These are phyloP conservation scores for Talaromyces sp. DNA, from an alignment of 2,329 filamentous ascomycete genomes.

Conservation along the genomic window DNA sequence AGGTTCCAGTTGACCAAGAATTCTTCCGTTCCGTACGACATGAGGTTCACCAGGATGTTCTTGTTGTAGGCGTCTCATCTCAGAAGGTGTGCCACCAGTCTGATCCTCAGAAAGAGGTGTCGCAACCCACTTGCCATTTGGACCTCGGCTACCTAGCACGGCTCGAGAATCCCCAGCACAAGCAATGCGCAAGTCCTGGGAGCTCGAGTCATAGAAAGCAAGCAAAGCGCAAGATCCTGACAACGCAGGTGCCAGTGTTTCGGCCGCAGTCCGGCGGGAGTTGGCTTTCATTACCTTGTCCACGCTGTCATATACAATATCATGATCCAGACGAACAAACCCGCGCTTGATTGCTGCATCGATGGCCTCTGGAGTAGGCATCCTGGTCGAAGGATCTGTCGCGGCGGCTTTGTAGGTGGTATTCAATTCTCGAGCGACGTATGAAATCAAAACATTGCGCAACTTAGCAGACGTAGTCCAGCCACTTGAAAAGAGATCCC, in stretches of 20 bases:
- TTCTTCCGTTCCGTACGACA: conserved; percentile 81
- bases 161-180: conserved; percentile 96
- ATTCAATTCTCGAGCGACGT: conserved; percentile 89
- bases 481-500: conserved; percentile 52
- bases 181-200: conserved; percentile 84
- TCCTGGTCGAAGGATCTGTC: conserved; percentile 49
- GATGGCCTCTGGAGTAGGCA: conserved; percentile 72
- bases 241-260: conserved; percentile 84
- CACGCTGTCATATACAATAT: conserved; percentile 91
- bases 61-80: conserved; percentile 73
- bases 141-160: conserved; percentile 73
- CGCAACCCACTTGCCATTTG: conserved; percentile 85
- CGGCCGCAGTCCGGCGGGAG: conserved; percentile 84
- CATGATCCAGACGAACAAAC: conserved; percentile 82
- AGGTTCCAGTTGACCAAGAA: conserved; percentile 87
- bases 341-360: conserved; percentile 89
- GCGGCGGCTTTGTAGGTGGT: conserved; percentile 76
- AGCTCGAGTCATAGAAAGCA: conserved; percentile 88
- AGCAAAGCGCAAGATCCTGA: conserved; percentile 96
- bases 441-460: conserved; percentile 84
- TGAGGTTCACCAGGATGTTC: conserved; percentile 86
- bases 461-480: conserved; percentile 98
- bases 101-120: conserved; percentile 88
- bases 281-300: conserved; percentile 84
- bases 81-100: conserved; percentile 81